Evolutionary conservation across 768 basidiomycete species (phyloP).

Genomic region (Leccinum sublutescens): DNA sequence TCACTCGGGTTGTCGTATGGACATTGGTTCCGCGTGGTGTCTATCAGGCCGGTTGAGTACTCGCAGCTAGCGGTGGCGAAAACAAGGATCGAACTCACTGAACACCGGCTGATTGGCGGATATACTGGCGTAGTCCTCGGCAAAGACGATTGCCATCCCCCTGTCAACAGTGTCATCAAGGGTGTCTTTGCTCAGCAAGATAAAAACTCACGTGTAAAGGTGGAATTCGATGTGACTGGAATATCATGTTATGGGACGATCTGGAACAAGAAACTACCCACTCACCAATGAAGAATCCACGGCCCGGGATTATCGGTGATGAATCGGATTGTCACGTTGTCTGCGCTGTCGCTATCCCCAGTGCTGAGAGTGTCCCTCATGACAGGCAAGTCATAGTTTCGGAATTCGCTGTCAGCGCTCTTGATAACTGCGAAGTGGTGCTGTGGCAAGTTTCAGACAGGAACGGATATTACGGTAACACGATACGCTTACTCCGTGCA

Average conservation of each 20-base stretch:
- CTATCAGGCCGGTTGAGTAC: neutral
- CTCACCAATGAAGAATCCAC: constrained; percentile 47
- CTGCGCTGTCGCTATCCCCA: constrained; percentile 35
- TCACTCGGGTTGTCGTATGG: constrained; percentile 12
- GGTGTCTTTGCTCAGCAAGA: too few species aligned
- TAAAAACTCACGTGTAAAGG: constrained; percentile 20
- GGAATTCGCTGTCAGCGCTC: constrained; percentile 36
- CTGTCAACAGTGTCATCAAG: neutral
- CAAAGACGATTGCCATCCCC: constrained; percentile 17
- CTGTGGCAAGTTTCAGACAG: constrained; percentile 19
- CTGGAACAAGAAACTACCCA: neutral
- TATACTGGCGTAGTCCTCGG: constrained; percentile 9
- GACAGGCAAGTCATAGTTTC: constrained; percentile 49
- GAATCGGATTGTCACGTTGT: constrained; percentile 52
- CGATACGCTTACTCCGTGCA: constrained; percentile 18
- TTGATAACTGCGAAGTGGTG: constrained; percentile 43
- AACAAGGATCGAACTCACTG: constrained; percentile 1
- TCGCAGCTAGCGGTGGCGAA: neutral
- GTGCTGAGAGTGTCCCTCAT: constrained; percentile 49
- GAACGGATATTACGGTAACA: neutral
- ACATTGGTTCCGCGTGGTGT: constrained; percentile 7
- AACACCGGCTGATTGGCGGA: neutral
- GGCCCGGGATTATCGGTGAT: constrained; percentile 67
- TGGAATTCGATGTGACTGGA: constrained; percentile 41
- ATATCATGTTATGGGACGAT: neutral